These are phyloP conservation scores for Xylaria sp. DNA, from an alignment of 2,329 filamentous ascomycete species.

Conservation along the genomic window DNA sequence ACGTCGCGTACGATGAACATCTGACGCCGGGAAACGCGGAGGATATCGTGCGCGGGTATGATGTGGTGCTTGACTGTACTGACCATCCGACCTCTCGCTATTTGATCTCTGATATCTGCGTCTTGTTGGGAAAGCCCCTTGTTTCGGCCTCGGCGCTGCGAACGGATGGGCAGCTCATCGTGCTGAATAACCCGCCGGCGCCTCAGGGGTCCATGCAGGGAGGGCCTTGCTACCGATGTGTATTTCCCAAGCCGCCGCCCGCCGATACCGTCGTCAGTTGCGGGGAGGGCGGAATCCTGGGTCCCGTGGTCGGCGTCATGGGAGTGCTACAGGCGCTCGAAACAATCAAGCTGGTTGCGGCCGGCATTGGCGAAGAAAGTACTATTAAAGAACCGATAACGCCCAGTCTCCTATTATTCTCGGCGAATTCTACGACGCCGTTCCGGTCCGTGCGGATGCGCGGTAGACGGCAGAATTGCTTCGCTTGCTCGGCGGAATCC, in stretches of 20 bases:
- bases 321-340: constrained; percentile 88
- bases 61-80: constrained; percentile 88
- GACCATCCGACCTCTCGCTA: constrained; percentile 91
- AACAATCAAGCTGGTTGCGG: constrained; percentile 73
- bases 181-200: constrained; percentile 74
- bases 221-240: constrained; percentile 87
- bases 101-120: constrained; percentile 83
- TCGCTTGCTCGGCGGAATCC: constrained; percentile 64
- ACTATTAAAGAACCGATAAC: constrained; percentile 20
- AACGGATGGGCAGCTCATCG: constrained; percentile 82
- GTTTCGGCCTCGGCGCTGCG: constrained; percentile 86
- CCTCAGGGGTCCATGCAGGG: constrained; percentile 52
- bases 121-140: constrained; percentile 71
- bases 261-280: constrained; percentile 78
- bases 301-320: constrained; percentile 89
- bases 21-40: constrained; percentile 65
- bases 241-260: constrained; percentile 84
- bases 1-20: constrained; percentile 57
- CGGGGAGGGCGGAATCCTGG: constrained; percentile 87
- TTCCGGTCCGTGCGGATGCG: constrained; percentile 76
- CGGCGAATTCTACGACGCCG: constrained; percentile 36
- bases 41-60: constrained; percentile 63
- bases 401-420: constrained; percentile 44
- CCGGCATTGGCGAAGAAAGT: constrained; percentile 28
- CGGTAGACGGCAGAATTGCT: constrained; percentile 62